Evolutionary conservation across 1,284 basidiomycete genomes (phyloP), one percentile per base, ranked within the genome.

Genomic region (Lentinula novae-zelandiae): DNA sequence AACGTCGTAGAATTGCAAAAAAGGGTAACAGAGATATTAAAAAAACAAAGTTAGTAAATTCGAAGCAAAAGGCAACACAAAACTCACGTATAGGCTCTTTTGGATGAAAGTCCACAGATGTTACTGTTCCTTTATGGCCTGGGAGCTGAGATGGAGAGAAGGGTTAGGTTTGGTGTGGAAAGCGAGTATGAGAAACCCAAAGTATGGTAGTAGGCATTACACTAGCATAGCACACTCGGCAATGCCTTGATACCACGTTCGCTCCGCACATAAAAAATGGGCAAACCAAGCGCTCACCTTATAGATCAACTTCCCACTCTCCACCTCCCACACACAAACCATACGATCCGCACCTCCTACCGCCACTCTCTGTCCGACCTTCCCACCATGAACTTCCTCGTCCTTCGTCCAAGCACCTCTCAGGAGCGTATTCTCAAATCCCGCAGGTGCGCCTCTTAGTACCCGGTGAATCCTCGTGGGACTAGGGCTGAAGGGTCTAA

Each of bases 311-410:
- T 87, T 89, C 12, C 85, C 87, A 65, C 84, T 93, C 67, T 96
- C 92, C 1, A 95, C 92, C 22, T 96, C 94, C 94, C 95, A 97
- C 33, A 98, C 89, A 58, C 91, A 94, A 38, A 97, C 93, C 79
- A 86, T 91, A 60, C 90, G 77, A 71, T 93, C 90, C 1, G 90
- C 90, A 42, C 90, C 90, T 46, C 90, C 90, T 0, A 92, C 87
- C 5, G 88, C 90, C 1, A 88, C 90, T 5, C 90, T 80, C 57
- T 78, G 77, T 0, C 90, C 90, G 3, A 22, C 9, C n/a, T 42
- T 56, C 42, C 54, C 54, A 34, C 40, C 40, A 27, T 44, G 22
- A 9, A 46, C 31, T 20, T 80, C 82, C 64, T 92, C 90, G 58
- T 90, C 87, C 65, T 77, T 84, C 70, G 89, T 90, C 90, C 95